Evolutionary conservation across 345 rosid species (phyloP).

Genomic region (Camelina laxa): DNA sequence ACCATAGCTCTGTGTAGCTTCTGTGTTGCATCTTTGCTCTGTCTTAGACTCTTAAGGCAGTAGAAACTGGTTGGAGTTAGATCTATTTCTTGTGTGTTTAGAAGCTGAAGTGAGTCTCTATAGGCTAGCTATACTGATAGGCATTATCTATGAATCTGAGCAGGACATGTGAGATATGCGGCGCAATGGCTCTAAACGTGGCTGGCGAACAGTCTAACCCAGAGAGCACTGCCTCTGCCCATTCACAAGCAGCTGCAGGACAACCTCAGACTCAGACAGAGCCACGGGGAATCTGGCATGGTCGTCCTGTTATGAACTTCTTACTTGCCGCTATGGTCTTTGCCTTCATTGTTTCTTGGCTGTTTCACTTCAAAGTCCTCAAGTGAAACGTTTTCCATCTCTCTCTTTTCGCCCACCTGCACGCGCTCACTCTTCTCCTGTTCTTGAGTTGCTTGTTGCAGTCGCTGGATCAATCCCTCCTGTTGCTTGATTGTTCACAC

Average conservation of each 20-base stretch:
- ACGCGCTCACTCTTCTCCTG: slow-evolving; percentile 29
- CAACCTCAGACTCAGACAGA: slow-evolving; percentile 47
- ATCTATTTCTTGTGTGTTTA: slow-evolving; percentile 20
- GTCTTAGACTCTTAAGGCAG: slow-evolving; percentile 17
- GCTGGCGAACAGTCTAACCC: slow-evolving; percentile 50
- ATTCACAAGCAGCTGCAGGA: slow-evolving; percentile 46
- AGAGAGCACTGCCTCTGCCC: slow-evolving; percentile 35
- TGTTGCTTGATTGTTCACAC: slow-evolving; percentile 41
- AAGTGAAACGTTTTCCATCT: slow-evolving; percentile 34
- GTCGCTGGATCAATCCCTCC: slow-evolving; percentile 36
- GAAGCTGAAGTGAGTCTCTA: slow-evolving; percentile 3
- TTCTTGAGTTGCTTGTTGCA: slow-evolving; percentile 29
- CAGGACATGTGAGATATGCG: slow-evolving; percentile 74
- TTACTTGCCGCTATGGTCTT: slow-evolving; percentile 64
- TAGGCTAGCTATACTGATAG: slow-evolving; percentile 12
- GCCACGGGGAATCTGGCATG: slow-evolving; percentile 57
- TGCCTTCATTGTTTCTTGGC: slow-evolving; percentile 71
- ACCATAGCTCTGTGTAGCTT: background rate
- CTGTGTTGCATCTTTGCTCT: background rate
- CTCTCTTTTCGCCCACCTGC: background rate
- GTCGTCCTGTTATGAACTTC: slow-evolving; percentile 68
- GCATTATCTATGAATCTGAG: slow-evolving; percentile 20
- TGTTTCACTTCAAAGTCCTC: slow-evolving; percentile 57
- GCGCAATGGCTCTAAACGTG: slow-evolving; percentile 56
- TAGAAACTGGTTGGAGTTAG: slow-evolving; percentile 7